Evolutionary conservation across 2,329 filamentous ascomycete species (phyloP).

Genomic region (Neonectria hederae): DNA sequence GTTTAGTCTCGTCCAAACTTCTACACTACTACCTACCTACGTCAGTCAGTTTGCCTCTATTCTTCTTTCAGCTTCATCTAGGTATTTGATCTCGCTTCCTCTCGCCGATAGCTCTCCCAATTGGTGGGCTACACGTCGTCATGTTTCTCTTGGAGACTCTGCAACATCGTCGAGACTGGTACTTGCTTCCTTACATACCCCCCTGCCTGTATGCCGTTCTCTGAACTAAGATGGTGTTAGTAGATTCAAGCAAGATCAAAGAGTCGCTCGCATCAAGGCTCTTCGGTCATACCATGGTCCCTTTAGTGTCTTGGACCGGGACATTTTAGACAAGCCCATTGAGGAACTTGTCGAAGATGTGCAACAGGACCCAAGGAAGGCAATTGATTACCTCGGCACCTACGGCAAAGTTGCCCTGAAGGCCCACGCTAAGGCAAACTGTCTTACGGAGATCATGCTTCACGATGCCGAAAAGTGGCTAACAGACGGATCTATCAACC

Average conservation of each 20-base stretch:
- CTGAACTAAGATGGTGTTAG: slow-evolving; percentile 57
- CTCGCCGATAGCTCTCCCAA: background rate
- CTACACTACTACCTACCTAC: background rate
- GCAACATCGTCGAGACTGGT: slow-evolving; percentile 78
- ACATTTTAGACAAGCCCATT: slow-evolving; percentile 78
- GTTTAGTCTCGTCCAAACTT: background rate
- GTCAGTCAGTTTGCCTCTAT: background rate
- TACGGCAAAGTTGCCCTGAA: slow-evolving; percentile 88
- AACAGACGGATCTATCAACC: slow-evolving; percentile 66
- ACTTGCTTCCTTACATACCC: slow-evolving; percentile 10
- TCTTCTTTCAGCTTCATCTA: background rate
- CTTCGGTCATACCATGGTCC: slow-evolving; percentile 73
- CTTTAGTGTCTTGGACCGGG: slow-evolving; percentile 71
- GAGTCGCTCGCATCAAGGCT: slow-evolving; percentile 72
- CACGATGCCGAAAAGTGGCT: slow-evolving; percentile 80
- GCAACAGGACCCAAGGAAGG: slow-evolving; percentile 71
- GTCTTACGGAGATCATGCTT: slow-evolving; percentile 87
- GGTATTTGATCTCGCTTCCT: background rate
- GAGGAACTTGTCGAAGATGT: slow-evolving; percentile 81
- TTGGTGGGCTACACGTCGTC: background rate
- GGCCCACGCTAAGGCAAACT: slow-evolving; percentile 89
- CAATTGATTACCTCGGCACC: slow-evolving; percentile 79
- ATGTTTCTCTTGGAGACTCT: slow-evolving; percentile 67
- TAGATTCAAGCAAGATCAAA: slow-evolving; percentile 81
- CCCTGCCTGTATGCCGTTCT: background rate